These are phyloP conservation scores for Musa schizocarpa DNA, from an alignment of 176 grass and related monocot species.

Conservation along the genomic window DNA sequence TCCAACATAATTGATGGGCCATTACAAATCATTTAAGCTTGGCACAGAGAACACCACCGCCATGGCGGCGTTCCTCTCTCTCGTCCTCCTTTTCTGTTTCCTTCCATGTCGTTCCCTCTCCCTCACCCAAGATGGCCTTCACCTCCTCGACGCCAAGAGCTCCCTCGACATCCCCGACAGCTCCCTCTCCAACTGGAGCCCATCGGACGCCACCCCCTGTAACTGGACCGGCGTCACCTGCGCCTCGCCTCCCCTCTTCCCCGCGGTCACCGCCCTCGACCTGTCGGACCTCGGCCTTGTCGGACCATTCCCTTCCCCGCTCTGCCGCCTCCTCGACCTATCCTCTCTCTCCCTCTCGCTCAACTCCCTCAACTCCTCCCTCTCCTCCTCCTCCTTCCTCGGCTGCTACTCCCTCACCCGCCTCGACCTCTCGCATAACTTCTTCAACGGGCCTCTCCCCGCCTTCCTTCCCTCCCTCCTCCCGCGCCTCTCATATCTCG, in stretches of 20 bases:
- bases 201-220: conserved; percentile 13
- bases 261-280: not conserved
- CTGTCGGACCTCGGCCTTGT: conserved; percentile 3
- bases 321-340: conserved; percentile 9
- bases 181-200: conserved; percentile 10
- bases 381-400: conserved; percentile 1
- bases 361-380: conserved; percentile 5
- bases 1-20: too few relatives aligned
- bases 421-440: conserved; percentile 17
- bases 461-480: conserved; percentile 9
- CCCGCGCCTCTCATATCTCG: not conserved
- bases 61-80: not conserved
- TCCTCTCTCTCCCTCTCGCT: not conserved
- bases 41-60: too few relatives aligned
- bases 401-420: conserved; percentile 15
- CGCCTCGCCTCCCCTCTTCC: not conserved
- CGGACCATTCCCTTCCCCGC: not conserved
- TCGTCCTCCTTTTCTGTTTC: not conserved
- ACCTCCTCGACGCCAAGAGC: conserved; percentile 7
- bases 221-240: conserved; percentile 21
- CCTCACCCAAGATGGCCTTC: not conserved
- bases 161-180: conserved; percentile 9
- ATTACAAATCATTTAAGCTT: too few relatives aligned
- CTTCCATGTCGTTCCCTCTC: not conserved
- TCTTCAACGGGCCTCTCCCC: not conserved